Evolutionary conservation across 352 stramenopile genomes (phyloP), one percentile per base, ranked within the genome.

Genomic region (Globisporangium viniferum): DNA sequence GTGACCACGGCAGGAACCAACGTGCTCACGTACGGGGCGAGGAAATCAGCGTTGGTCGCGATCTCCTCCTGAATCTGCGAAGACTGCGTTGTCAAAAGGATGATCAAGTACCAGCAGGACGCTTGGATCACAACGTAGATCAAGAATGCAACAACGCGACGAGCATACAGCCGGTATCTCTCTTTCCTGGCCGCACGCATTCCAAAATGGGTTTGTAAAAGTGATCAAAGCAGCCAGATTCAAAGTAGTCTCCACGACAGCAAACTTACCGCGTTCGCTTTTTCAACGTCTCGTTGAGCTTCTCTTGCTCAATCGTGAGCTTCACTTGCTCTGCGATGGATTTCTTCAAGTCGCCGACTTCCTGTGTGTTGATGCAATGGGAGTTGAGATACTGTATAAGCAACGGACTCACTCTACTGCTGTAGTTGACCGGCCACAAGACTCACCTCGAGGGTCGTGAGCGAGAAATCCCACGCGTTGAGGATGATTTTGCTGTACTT

Each of bases 381-480:
- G n/a, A n/a, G n/a, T n/a, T n/a, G n/a, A n/a, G n/a, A n/a, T n/a
- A n/a, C n/a, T n/a, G n/a, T n/a, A n/a, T n/a, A n/a, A n/a, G n/a
- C n/a, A n/a, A n/a, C n/a, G n/a, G n/a, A n/a, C n/a, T n/a, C n/a
- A n/a, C n/a, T n/a, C n/a, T n/a, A n/a, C n/a, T n/a, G n/a, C n/a
- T n/a, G n/a, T n/a, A n/a, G n/a, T n/a, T n/a, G n/a, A n/a, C n/a
- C n/a, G n/a, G n/a, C n/a, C n/a, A n/a, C n/a, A n/a, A 55, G 48
- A 5, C 36, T 44, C 59, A 90, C 84, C 70, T 89, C 72, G 22
- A 48, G 22, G 0, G 78, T 81, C 15, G 72, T 78, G 3, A 83
- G 53, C 2, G 76, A 80, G 62, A 89, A 88, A 60, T 94, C 86
- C 86, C 86, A 94, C 7, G 80, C 84, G 61, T 94, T 94, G 10